phyloP scores from a whole-genome alignment of 257 asterid species.

The Misopates orontium region DNA sequence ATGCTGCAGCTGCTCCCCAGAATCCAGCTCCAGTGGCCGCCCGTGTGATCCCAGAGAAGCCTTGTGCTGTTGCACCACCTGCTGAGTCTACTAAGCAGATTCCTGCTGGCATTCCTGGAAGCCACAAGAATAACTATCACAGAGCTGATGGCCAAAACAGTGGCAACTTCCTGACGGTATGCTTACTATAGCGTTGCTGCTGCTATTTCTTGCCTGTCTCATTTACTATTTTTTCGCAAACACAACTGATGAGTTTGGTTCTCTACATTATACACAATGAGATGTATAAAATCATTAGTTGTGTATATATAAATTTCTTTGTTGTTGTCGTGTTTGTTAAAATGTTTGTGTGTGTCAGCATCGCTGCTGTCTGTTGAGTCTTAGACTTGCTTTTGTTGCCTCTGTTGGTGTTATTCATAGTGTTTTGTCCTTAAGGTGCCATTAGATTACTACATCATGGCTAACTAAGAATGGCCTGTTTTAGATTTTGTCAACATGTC shows the following conservation, averaged over 20 bases:
- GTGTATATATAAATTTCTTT: not conserved
- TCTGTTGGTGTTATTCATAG: too few relatives aligned
- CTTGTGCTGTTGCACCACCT: slow-evolving; percentile 45
- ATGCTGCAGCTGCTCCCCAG: slow-evolving; percentile 46
- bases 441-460: not conserved
- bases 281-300: too few relatives aligned
- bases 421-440: not conserved
- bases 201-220: not conserved
- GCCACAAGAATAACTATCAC: slow-evolving; percentile 55
- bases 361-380: not conserved
- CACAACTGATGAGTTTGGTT: not conserved
- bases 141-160: slow-evolving; percentile 83
- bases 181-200: slow-evolving; percentile 11
- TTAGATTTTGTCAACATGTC: not conserved
- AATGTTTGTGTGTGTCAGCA: not conserved
- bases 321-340: not conserved
- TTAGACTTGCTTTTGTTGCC: not conserved
- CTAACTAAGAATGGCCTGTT: not conserved
- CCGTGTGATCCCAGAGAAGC: slow-evolving; percentile 45
- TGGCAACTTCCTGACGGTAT: slow-evolving; percentile 84
- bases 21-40: slow-evolving; percentile 38
- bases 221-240: not conserved
- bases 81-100: slow-evolving; percentile 47
- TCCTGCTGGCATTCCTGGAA: slow-evolving; percentile 75
- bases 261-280: too few relatives aligned